Conservation (phyloP, 495 filamentous ascomycete genomes). For the Pseudomonodictys pantanalensis region DNA sequence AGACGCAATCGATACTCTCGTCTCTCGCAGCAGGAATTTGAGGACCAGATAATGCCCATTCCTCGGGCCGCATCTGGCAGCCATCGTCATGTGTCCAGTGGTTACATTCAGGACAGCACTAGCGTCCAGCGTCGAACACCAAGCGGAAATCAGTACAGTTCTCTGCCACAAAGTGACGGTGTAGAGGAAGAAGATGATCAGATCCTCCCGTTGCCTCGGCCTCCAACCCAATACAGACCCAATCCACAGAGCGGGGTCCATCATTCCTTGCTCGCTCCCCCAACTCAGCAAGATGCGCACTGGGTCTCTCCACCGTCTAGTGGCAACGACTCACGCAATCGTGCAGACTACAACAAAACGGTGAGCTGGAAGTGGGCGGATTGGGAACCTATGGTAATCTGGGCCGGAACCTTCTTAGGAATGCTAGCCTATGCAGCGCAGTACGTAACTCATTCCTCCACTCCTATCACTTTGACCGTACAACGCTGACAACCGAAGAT, state of each 20-base stretch:
- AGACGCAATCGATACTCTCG: neutral
- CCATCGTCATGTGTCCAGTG: too few species aligned
- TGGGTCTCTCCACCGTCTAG: neutral
- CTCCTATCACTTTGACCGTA: neutral
- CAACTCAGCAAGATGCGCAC: neutral
- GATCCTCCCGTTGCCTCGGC: too few species aligned
- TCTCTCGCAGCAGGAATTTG: neutral
- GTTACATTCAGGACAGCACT: neutral
- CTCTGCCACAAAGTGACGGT: neutral
- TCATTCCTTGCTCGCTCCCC: neutral
- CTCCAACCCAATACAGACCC: too few species aligned
- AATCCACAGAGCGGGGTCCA: too few species aligned
- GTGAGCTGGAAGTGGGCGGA: neutral
- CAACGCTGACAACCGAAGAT: neutral
- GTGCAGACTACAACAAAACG: neutral
- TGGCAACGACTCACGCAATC: neutral
- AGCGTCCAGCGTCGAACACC: neutral
- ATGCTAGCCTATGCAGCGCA: conserved; percentile 1
- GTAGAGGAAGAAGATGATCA: too few species aligned
- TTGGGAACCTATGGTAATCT: neutral
- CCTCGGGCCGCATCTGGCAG: neutral
- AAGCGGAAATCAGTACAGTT: neutral
- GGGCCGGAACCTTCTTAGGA: neutral
- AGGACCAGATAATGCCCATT: neutral
- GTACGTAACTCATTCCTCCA: neutral